phyloP scores from a whole-genome alignment of 257 asterid species.

The Parsonsia alboflavescens region DNA sequence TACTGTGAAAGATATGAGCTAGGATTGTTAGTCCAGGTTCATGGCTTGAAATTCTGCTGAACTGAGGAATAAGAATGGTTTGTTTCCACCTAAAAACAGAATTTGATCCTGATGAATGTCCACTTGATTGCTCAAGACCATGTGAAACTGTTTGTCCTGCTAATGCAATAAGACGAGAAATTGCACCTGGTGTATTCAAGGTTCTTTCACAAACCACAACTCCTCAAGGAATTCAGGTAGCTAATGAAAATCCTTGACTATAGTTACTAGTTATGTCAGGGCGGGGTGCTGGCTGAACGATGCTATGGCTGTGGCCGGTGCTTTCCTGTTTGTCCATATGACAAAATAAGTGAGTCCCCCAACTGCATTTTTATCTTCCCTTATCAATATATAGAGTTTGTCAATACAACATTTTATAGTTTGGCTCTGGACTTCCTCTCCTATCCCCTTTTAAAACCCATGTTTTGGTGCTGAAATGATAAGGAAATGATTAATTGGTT shows the following conservation, averaged over 20 bases:
- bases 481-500: constrained; percentile 12
- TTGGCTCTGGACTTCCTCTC: neutral
- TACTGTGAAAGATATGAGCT: neutral
- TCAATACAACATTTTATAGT: neutral
- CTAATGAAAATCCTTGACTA: neutral
- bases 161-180: constrained; percentile 51
- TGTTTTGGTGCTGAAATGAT: neutral
- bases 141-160: constrained; percentile 93
- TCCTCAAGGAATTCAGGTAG: constrained; percentile 2
- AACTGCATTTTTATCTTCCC: neutral
- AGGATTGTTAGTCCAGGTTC: neutral
- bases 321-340: constrained; percentile 84
- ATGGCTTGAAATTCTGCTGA: neutral
- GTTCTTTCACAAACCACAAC: constrained; percentile 23
- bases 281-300: constrained; percentile 74
- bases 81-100: constrained; percentile 30
- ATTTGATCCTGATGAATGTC: constrained; percentile 78
- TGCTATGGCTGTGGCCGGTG: constrained; percentile 99
- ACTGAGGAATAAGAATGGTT: neutral
- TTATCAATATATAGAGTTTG: neutral
- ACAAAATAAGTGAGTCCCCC: constrained; percentile 60
- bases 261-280: constrained; percentile 29
- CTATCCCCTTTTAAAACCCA: neutral
- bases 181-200: constrained; percentile 38
- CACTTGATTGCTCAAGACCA: constrained; percentile 78